Conservation (phyloP, 1,139 yeast species). For the Saccharomyces hybrid region DNA sequence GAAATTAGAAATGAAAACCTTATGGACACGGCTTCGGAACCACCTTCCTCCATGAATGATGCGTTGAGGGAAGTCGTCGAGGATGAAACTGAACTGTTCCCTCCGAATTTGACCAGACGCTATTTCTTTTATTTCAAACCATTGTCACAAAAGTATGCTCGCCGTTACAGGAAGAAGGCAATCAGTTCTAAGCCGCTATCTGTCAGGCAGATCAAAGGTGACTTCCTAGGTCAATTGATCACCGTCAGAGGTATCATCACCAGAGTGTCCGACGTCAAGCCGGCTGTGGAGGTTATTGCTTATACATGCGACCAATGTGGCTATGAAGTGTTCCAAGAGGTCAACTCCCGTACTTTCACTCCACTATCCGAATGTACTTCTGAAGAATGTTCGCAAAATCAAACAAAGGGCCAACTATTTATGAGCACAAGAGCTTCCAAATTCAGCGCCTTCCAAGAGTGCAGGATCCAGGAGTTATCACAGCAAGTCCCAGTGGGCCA, state of each 20-base stretch:
- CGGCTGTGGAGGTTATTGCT: slow-evolving; percentile 83
- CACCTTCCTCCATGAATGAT: slow-evolving; percentile 23
- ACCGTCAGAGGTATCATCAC: slow-evolving; percentile 94
- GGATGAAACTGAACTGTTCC: slow-evolving; percentile 50
- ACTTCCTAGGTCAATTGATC: slow-evolving; percentile 74
- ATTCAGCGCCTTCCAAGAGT: slow-evolving; percentile 92
- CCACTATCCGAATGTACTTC: slow-evolving; percentile 87
- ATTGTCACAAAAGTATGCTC: slow-evolving; percentile 35
- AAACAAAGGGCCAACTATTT: slow-evolving; percentile 80
- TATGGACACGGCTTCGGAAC: slow-evolving; percentile 29
- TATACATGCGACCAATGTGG: slow-evolving; percentile 98
- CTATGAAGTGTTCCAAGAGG: slow-evolving; percentile 92
- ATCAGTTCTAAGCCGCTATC: slow-evolving; percentile 53
- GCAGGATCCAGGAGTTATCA: slow-evolving; percentile 87
- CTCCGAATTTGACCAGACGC: slow-evolving; percentile 79
- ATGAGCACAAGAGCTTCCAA: slow-evolving; percentile 95
- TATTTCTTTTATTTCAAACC: slow-evolving; percentile 86
- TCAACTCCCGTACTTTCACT: slow-evolving; percentile 71
- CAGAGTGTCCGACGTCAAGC: slow-evolving; percentile 93
- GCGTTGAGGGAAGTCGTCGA: slow-evolving; percentile 28
- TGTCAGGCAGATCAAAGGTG: slow-evolving; percentile 84
- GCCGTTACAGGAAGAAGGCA: slow-evolving; percentile 17
- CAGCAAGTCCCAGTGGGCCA: slow-evolving; percentile 98
- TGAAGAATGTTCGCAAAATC: slow-evolving; percentile 66
- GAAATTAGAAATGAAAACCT: slow-evolving; percentile 47